Base-by-base conservation (phyloP, 108 stramenopile species). In the Cyclotella sp. region DNA sequence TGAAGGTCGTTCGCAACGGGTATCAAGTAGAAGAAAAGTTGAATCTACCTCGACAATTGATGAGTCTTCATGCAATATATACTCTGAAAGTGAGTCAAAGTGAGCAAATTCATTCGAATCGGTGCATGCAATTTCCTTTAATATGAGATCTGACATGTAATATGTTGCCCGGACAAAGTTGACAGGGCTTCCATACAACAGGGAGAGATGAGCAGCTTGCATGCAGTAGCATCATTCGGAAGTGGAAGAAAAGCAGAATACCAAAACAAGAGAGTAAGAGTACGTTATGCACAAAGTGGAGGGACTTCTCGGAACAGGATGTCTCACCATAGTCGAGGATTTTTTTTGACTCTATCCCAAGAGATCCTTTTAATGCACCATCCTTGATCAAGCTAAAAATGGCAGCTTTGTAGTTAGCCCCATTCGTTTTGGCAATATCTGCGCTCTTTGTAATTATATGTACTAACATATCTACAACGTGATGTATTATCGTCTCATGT, bases 301-400 rank as follows among this genome's bases (percentile, higher is more conserved):
- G n/a, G n/a, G n/a, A n/a, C 2, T n/a, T 49, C n/a, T 49, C 6
- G 9, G 3, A n/a, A 1, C 3, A 24, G 11, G 11, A 55, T 24
- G 12, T 2, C 55, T 40, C 53, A 45, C 43, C 46, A 51, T 58
- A 71, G 63, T 83, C 83, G 44, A 80, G 30, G 11, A 79, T 40
- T 42, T 42, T 79, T 26, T 83, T 80, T 3, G 68, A 68, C 46
- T 76, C 68, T n/a, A 79, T 49, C 30, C 78, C 78, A 26, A 83
- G 79, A 52, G 83, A 83, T 19, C 43, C 44, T 62, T 63, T 46
- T 19, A 57, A 75, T 18, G 54, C 12, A 47, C 63, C 64, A 9
- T 70, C 61, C 15, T 40, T 43, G 19, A 80, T 80, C 66, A 79
- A 42, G 16, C 45, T 59, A 18, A 58, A 34, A 9, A 79, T 49